phyloP scores from a whole-genome alignment of 2,329 filamentous ascomycete genomes.

The Talaromyces sp. region DNA sequence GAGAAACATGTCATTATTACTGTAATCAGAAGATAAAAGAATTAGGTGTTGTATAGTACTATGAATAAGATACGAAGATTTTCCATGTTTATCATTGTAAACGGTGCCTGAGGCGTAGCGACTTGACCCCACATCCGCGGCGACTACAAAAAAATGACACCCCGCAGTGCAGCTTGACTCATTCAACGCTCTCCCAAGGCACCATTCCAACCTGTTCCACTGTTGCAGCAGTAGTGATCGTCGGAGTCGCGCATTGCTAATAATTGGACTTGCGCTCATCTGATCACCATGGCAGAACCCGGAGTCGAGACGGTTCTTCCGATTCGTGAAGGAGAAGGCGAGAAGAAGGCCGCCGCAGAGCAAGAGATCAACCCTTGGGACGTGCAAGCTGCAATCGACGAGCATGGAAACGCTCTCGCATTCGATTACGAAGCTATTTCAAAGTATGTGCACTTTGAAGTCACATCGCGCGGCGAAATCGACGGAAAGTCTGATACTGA shows the following conservation, averaged over 20 bases:
- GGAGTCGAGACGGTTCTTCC: constrained; percentile 12
- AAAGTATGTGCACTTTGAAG: constrained; percentile 23
- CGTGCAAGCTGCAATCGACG: constrained; percentile 32
- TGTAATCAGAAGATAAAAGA: constrained; percentile 7
- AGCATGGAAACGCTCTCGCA: constrained; percentile 30
- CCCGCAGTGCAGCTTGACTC: constrained; percentile 4
- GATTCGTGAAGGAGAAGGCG: constrained; percentile 18
- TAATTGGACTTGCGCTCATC: neutral
- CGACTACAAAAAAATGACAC: constrained; percentile 6
- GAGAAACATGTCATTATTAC: constrained; percentile 11
- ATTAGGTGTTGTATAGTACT: constrained; percentile 11
- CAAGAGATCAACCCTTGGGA: constrained; percentile 36
- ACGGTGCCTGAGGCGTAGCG: neutral
- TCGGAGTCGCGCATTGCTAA: neutral
- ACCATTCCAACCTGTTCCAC: neutral
- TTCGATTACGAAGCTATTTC: constrained; percentile 34
- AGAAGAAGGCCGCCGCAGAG: constrained; percentile 20
- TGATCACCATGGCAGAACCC: constrained; percentile 15
- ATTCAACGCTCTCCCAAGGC: neutral
- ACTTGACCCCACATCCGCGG: constrained; percentile 8
- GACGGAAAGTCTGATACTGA: neutral
- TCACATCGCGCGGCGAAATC: neutral
- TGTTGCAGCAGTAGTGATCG: neutral
- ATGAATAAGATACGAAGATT: constrained; percentile 1
- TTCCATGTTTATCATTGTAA: neutral